Evolutionary conservation across 2,329 filamentous ascomycete species (phyloP), one percentile per base, ranked within the genome.

Genomic region (Pyrenophora graminea): DNA sequence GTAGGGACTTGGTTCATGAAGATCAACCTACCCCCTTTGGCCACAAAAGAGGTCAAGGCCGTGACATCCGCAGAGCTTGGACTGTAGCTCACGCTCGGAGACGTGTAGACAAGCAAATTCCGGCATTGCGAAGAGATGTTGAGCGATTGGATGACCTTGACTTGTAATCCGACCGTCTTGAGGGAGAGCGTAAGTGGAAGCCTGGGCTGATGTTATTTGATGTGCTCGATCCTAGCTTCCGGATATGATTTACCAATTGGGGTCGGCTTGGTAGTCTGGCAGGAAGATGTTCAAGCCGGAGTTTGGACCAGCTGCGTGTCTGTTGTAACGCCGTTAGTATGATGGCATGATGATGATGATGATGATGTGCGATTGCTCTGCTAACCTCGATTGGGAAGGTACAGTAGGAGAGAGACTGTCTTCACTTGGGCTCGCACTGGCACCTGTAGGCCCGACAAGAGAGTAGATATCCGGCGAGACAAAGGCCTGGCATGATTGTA

Each of bases 1-100:
- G 39, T 30, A 3, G 49, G 49, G n/a, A 52, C 49, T 27, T 33
- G 13, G 34, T 30, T 52, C 49, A 52, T 52, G 27, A 52, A 52
- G n/a, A 52, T 44, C n/a, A 52, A 25, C 4, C 17, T 39, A 32
- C 49, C 49, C n/a, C 49, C 49, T 21, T 32, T 48, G 27, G 39
- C 3, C 27, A 52, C 49, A 21, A 52, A 52, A 1, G 49, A 52
- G 4, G 27, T 48, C 30, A 52, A 39, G 5, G 45, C 13, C 9
- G 27, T 5, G 8, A 52, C 39, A 43, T 52, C 44, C 9, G 45
- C 34, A 17, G 45, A 23, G 21, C 27, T 52, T 23, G 49, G 49
- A 39, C 19, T 48, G 39, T 52, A 52, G 39, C 12, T 39, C 45
- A 52, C 45, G 39, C 45, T 23, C 2, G 49, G 44, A 18, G 49